Evolutionary conservation across 176 grass and related monocot genomes (phyloP).

Genomic region (Saccharum officinarum): DNA sequence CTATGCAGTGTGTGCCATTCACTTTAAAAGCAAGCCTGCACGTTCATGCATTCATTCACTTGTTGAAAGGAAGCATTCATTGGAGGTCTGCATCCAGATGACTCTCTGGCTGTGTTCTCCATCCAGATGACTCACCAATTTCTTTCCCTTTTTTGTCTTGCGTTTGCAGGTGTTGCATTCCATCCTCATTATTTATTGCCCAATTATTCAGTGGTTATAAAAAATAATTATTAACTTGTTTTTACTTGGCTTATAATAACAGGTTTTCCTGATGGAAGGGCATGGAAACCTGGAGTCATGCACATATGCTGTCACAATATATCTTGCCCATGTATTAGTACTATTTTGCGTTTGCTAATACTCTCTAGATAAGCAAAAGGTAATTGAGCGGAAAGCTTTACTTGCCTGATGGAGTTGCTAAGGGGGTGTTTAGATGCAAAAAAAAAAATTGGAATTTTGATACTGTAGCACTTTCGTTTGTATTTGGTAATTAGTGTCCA

Average conservation of each 20-base stretch:
- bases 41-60: constrained; percentile 8
- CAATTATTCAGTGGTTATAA: not conserved
- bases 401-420: constrained; percentile 4
- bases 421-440: too few relatives aligned
- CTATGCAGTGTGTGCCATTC: not conserved
- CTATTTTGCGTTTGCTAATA: not conserved
- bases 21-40: constrained; percentile 11
- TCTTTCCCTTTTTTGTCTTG: not conserved
- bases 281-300: not conserved
- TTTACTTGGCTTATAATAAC: not conserved
- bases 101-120: too few relatives aligned
- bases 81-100: too few relatives aligned
- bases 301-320: not conserved
- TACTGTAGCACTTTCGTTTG: too few relatives aligned
- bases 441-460: too few relatives aligned
- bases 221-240: not conserved
- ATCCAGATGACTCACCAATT: constrained; percentile 1
- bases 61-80: not conserved
- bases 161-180: not conserved
- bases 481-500: too few relatives aligned
- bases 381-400: not conserved
- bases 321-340: not conserved
- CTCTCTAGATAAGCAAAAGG: not conserved
- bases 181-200: not conserved
- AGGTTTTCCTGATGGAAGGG: not conserved